These are phyloP conservation scores for Trametes sp. DNA, from an alignment of 1,284 basidiomycete species.

Conservation along the genomic window DNA sequence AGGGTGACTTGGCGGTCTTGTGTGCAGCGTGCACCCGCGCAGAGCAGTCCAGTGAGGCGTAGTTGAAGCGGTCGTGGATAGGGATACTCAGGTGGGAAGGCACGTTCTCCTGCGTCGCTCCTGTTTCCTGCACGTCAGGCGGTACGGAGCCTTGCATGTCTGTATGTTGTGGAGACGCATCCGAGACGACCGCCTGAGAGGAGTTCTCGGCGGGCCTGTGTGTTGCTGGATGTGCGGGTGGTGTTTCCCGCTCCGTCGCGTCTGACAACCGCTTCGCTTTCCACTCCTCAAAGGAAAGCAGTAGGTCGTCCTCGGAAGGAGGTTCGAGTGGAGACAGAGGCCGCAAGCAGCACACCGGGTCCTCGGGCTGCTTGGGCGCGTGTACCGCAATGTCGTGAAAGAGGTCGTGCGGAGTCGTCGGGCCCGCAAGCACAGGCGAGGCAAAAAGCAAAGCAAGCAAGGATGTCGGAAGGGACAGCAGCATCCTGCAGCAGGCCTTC, in stretches of 20 bases:
- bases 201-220: constrained; percentile 29
- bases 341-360: constrained; percentile 72
- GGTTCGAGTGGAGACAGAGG: constrained; percentile 57
- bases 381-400: constrained; percentile 62
- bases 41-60: constrained; percentile 92
- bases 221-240: constrained; percentile 9
- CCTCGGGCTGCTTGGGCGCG: constrained; percentile 56
- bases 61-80: constrained; percentile 88
- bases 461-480: constrained; percentile 38
- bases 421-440: constrained; percentile 46
- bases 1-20: constrained; percentile 83
- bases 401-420: constrained; percentile 61
- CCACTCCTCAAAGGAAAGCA: constrained; percentile 93
- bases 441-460: constrained; percentile 53
- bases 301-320: constrained; percentile 62
- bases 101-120: constrained; percentile 39
- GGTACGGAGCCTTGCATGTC: constrained; percentile 11
- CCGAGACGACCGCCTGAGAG: constrained; percentile 16
- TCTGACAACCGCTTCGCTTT: constrained; percentile 69
- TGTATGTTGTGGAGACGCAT: constrained; percentile 7
- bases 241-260: constrained; percentile 39
- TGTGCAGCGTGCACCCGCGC: constrained; percentile 91
- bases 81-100: constrained; percentile 73
- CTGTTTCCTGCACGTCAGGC: constrained; percentile 28
- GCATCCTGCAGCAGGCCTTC: constrained; percentile 31